Percentiles rank a stretch among this genome's conserved stretches.
phyloP scores from a whole-genome alignment of 371 early-diverging fungal genomes.

The Ordospora pajunii region DNA sequence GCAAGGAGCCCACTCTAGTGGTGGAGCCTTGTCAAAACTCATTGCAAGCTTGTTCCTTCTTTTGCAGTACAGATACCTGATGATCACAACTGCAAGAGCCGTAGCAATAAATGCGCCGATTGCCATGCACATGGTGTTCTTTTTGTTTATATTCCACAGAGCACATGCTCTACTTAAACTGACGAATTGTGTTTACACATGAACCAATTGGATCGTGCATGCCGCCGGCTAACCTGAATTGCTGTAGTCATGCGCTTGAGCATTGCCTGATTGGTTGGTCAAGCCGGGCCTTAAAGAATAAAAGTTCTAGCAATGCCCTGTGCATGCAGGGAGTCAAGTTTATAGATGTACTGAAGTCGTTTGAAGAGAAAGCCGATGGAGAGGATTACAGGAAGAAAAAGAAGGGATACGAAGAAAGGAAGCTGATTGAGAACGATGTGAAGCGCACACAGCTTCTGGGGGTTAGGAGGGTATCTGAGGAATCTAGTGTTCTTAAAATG shows the following conservation, averaged over 20 bases:
- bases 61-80: slow-evolving; percentile 8
- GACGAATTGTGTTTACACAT: too few species aligned
- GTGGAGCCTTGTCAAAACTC: not conserved
- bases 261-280: not conserved
- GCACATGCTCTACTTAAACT: too few species aligned
- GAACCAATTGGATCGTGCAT: not conserved
- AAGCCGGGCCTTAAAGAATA: not conserved
- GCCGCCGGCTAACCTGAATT: not conserved
- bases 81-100: not conserved
- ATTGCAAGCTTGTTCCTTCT: slow-evolving; percentile 7
- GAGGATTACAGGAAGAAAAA: not conserved
- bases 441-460: slow-evolving; percentile 34
- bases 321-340: slow-evolving; percentile 26
- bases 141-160: too few species aligned
- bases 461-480: not conserved
- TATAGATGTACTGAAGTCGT: slow-evolving; percentile 10
- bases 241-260: not conserved
- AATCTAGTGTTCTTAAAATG: slow-evolving; percentile 13
- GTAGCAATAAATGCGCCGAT: too few species aligned
- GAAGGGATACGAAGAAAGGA: not conserved
- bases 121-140: too few species aligned
- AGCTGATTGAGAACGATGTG: slow-evolving; percentile 33
- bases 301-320: not conserved
- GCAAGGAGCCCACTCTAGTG: slow-evolving; percentile 45
- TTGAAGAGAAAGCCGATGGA: slow-evolving; percentile 10